Percentiles rank a stretch among this genome's conserved stretches.
Conservation (phyloP, 495 filamentous ascomycete species). For the Choiromyces venosus region DNA sequence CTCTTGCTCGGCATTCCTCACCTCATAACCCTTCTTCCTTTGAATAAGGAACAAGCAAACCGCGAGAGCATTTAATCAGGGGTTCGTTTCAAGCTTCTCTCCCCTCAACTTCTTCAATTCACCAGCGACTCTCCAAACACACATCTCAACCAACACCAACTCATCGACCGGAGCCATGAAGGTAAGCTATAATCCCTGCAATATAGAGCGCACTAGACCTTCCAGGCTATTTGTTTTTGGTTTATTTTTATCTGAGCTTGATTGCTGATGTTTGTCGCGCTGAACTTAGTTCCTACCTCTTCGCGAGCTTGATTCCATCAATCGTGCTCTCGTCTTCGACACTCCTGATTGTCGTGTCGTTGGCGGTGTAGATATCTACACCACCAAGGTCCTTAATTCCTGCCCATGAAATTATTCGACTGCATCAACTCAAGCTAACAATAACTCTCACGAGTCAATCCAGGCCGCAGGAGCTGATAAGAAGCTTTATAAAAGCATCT, state of each 20-base stretch:
- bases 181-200: not conserved
- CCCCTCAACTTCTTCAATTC: not conserved
- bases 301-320: constrained; percentile 78
- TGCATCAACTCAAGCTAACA: constrained; percentile 33
- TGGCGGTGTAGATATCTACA: constrained; percentile 92
- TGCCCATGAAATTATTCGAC: constrained; percentile 33
- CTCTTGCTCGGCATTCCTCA: not conserved
- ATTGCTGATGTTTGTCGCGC: not conserved
- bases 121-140: not conserved
- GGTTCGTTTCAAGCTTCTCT: not conserved
- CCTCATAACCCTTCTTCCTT: not conserved
- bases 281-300: constrained; percentile 74
- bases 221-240: not conserved
- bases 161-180: not conserved
- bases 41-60: not conserved
- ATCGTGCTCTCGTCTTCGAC: constrained; percentile 85
- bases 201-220: not conserved
- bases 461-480: constrained; percentile 82
- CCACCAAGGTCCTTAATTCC: constrained; percentile 59
- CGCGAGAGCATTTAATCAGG: not conserved
- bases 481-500: constrained; percentile 93
- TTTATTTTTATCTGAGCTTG: not conserved
- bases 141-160: not conserved
- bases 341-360: constrained; percentile 83
- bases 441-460: constrained; percentile 19